These are phyloP conservation scores for Nidula microcarpa DNA, from an alignment of 768 basidiomycete species.

Conservation along the genomic window DNA sequence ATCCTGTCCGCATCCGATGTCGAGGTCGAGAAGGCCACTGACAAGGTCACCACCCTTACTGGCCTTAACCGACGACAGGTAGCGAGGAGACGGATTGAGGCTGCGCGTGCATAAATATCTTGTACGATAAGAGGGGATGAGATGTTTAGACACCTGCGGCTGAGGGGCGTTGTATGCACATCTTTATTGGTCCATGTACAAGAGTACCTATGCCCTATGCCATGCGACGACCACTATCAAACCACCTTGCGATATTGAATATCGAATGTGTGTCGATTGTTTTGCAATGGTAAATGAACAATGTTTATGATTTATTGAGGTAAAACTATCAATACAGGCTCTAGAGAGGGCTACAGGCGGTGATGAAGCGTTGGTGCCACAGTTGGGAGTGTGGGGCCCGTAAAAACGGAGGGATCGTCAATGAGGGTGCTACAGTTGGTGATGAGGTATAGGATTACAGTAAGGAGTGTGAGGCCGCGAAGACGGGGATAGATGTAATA, in stretches of 20 bases:
- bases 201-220: constrained; percentile 15
- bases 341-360: too few relatives aligned
- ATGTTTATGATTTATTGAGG: too few relatives aligned
- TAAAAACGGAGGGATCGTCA: too few relatives aligned
- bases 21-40: constrained; percentile 91
- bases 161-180: constrained; percentile 15
- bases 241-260: not conserved
- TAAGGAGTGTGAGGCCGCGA: too few relatives aligned
- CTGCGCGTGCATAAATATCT: constrained; percentile 54
- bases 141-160: not conserved
- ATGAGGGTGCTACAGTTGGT: too few relatives aligned
- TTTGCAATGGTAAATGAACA: too few relatives aligned
- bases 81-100: constrained; percentile 85
- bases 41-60: constrained; percentile 58
- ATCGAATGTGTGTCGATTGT: not conserved
- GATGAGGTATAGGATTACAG: too few relatives aligned
- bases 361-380: too few relatives aligned
- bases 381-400: too few relatives aligned
- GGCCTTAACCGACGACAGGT: constrained; percentile 85
- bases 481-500: too few relatives aligned
- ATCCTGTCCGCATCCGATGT: constrained; percentile 78
- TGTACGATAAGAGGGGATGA: not conserved
- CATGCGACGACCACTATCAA: not conserved
- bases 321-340: too few relatives aligned
- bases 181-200: constrained; percentile 14